Evolutionary conservation across 2,329 filamentous ascomycete species (phyloP).

Genomic region (Rhinocladiella similis): DNA sequence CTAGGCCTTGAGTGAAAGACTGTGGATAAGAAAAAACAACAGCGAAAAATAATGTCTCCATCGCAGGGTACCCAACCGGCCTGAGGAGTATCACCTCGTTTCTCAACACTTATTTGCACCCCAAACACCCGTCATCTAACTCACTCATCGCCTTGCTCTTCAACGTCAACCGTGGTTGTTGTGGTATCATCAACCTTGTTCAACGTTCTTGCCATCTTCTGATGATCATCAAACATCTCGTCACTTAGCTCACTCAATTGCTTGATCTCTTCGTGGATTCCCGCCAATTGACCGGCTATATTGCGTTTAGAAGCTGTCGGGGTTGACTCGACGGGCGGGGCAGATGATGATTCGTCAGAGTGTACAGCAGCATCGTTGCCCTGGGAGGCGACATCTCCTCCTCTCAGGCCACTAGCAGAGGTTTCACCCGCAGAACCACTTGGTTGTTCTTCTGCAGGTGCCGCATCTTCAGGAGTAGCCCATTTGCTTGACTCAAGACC

Average conservation of each 20-base stretch:
- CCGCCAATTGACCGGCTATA: slow-evolving; percentile 43
- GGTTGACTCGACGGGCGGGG: neutral
- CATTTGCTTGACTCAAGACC: slow-evolving; percentile 42
- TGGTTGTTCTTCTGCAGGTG: neutral
- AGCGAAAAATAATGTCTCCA: too few relatives aligned
- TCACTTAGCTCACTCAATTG: slow-evolving; percentile 39
- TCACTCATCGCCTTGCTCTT: neutral
- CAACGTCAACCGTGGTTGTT: neutral
- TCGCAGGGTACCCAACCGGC: neutral
- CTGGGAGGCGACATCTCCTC: slow-evolving; percentile 36
- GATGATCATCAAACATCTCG: slow-evolving; percentile 33
- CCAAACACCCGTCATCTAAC: neutral
- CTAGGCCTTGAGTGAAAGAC: too few relatives aligned
- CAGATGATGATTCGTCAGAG: neutral
- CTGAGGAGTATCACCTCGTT: neutral
- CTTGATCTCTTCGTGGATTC: slow-evolving; percentile 35
- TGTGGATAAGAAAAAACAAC: too few relatives aligned
- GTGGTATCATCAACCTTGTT: neutral
- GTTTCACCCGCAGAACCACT: neutral
- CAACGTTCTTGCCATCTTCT: slow-evolving; percentile 1
- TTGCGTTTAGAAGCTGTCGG: slow-evolving; percentile 22
- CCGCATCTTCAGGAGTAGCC: slow-evolving; percentile 33
- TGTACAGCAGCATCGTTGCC: slow-evolving; percentile 30
- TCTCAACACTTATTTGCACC: neutral
- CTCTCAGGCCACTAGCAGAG: slow-evolving; percentile 24